A percentile compares a stretch with the other conserved stretches of the same genome.
These are phyloP conservation scores for Galeopsis tetrahit DNA, from an alignment of 257 asterid species.

Conservation along the genomic window DNA sequence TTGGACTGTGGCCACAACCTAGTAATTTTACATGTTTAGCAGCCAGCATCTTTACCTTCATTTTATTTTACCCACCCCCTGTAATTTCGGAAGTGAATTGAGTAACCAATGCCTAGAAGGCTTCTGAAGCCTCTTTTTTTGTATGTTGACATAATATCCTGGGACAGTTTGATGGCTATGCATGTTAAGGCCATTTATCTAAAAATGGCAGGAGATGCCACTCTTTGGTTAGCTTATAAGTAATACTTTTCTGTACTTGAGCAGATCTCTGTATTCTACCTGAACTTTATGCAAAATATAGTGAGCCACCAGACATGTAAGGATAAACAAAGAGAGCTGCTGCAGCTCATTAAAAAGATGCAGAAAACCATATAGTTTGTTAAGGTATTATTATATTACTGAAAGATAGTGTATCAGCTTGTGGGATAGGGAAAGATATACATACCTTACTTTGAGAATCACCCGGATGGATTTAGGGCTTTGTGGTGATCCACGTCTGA, in stretches of 20 bases:
- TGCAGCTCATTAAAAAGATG: neutral
- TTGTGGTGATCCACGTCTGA: too few species aligned
- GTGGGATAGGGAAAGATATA: too few species aligned
- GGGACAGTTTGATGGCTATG: neutral
- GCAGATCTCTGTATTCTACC: slow-evolving; percentile 5
- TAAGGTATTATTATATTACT: neutral
- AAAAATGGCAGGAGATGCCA: neutral
- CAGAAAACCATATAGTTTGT: neutral
- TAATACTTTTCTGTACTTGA: neutral
- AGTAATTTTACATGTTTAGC: neutral
- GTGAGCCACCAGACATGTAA: neutral
- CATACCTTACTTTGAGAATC: too few species aligned
- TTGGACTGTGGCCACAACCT: neutral
- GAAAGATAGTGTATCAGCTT: neutral
- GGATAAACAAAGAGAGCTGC: neutral
- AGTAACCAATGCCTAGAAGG: neutral
- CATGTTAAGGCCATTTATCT: neutral
- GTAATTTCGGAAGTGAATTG: neutral
- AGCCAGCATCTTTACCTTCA: neutral
- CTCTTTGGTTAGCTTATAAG: neutral
- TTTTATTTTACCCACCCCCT: neutral
- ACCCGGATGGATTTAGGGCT: too few species aligned
- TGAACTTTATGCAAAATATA: neutral
- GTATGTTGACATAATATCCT: neutral
- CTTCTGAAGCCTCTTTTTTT: neutral